phyloP scores from a whole-genome alignment of 2,329 filamentous ascomycete species.

The Pseudogymnoascus sp. region DNA sequence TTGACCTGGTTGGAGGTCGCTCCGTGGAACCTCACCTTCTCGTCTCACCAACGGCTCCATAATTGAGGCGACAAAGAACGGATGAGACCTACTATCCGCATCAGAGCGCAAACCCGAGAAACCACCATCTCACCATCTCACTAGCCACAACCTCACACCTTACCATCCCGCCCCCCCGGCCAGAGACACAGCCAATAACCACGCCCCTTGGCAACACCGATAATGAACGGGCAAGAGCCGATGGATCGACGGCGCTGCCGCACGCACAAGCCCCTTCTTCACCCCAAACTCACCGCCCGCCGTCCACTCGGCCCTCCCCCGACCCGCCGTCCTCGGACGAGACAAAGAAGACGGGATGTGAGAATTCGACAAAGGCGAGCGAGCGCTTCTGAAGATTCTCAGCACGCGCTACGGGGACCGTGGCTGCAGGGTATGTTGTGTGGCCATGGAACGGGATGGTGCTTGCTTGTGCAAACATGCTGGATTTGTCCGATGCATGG shows the following conservation, averaged over 20 bases:
- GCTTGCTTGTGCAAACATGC: not conserved
- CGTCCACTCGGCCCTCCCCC: not conserved
- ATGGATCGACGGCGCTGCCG: conserved; percentile 1
- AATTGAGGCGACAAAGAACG: not conserved
- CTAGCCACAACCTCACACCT: not conserved
- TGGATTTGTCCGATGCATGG: not conserved
- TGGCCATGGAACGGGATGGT: not conserved
- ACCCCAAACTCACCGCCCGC: not conserved
- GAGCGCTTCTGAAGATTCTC: not conserved
- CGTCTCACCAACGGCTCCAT: not conserved
- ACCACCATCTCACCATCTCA: not conserved
- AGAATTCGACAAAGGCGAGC: not conserved
- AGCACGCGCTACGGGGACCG: not conserved
- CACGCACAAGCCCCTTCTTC: not conserved
- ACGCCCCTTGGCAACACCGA: not conserved
- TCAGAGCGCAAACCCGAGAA: not conserved
- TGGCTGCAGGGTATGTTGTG: not conserved
- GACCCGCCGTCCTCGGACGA: not conserved
- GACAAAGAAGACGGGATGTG: not conserved
- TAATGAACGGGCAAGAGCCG: conserved; percentile 7
- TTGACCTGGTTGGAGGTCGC: not conserved
- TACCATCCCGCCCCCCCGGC: not conserved
- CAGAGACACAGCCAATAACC: not conserved
- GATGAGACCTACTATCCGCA: not conserved
- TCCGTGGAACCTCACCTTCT: not conserved